phyloP scores from a whole-genome alignment of 305 asterid species.

The Plantago coronopus region DNA sequence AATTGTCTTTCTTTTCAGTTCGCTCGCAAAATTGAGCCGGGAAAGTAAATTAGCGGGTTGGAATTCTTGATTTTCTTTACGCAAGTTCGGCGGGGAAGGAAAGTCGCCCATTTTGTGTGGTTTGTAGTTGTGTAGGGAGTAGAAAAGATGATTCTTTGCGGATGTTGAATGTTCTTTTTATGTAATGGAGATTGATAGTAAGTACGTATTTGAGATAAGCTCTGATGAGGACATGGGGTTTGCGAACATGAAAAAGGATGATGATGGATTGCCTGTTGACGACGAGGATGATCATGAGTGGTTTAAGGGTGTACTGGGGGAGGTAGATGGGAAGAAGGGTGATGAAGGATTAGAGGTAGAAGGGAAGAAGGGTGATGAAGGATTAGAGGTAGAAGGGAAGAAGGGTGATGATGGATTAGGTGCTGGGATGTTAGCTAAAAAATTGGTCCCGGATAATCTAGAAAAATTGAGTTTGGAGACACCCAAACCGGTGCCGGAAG shows the following conservation, averaged over 20 bases:
- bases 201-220: constrained; percentile 54
- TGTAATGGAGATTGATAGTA: constrained; percentile 39
- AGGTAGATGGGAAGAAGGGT: constrained; percentile 32
- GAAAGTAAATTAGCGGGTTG: too few species aligned
- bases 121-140: not conserved
- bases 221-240: constrained; percentile 69
- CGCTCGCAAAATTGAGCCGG: too few species aligned
- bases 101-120: not conserved
- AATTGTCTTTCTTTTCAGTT: too few species aligned
- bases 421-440: constrained; percentile 50
- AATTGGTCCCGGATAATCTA: constrained; percentile 29
- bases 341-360: constrained; percentile 19
- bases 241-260: constrained; percentile 20
- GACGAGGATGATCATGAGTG: constrained; percentile 46
- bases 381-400: too few species aligned
- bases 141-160: not conserved
- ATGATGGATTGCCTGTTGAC: not conserved
- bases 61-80: not conserved
- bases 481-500: constrained; percentile 9
- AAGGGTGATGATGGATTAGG: constrained; percentile 26
- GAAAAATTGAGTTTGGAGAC: constrained; percentile 28
- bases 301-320: constrained; percentile 45
- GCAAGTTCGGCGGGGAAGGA: not conserved
- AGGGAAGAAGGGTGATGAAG: too few species aligned
- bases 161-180: not conserved